Conservation (phyloP, 331 rosid genomes). For the Erythrophleum ivorense region DNA sequence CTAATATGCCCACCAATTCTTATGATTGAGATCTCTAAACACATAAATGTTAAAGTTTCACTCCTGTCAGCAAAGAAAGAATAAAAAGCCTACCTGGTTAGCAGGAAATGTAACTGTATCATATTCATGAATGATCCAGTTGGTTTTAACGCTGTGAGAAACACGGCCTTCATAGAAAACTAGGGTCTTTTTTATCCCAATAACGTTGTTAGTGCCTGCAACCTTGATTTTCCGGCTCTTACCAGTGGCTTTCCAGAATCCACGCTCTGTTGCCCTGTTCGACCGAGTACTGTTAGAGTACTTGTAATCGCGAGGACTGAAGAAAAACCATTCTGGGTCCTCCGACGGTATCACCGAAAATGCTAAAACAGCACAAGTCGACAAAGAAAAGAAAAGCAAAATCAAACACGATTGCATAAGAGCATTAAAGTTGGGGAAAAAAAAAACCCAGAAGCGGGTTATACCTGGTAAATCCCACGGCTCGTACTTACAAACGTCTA, state of each 20-base stretch:
- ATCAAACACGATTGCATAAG: not conserved
- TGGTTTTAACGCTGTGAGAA: not conserved
- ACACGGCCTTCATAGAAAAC: not conserved
- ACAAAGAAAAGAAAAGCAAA: not conserved
- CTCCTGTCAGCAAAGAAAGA: too few relatives aligned
- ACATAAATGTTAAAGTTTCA: too few relatives aligned
- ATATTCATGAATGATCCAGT: not conserved
- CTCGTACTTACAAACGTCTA: slow-evolving; percentile 46
- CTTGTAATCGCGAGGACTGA: not conserved
- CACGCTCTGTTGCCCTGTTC: not conserved
- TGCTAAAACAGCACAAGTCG: not conserved
- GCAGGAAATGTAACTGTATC: not conserved
- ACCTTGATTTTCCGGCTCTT: not conserved
- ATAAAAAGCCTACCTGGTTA: not conserved
- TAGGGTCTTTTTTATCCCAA: not conserved
- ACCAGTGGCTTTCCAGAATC: not conserved
- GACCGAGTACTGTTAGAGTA: not conserved
- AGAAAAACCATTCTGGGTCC: not conserved
- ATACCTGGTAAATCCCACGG: not conserved
- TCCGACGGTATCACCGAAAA: not conserved
- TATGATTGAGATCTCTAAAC: not conserved
- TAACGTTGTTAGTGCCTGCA: not conserved
- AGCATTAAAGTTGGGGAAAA: not conserved
- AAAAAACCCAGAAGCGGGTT: not conserved
- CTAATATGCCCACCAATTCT: not conserved